Base-by-base conservation (phyloP, 1,284 basidiomycete genomes). In the Polyporus tsugae region DNA sequence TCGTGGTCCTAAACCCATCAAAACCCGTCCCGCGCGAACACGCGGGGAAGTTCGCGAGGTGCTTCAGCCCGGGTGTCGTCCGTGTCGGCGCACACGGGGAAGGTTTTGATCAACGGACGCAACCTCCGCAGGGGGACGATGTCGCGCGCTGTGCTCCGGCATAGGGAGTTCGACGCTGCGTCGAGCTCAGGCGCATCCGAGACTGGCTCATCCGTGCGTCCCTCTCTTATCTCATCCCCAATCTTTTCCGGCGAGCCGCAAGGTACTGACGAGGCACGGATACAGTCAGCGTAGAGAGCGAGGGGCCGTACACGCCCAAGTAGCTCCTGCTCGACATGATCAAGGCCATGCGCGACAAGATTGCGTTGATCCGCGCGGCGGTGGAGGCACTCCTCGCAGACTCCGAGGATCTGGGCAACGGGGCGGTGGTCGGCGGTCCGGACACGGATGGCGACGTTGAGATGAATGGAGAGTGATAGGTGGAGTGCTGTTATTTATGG, bases 181-280 rank as follows among this genome's bases (percentile, higher is more conserved):
- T 98, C 17, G 87, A 95, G 78, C 86, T 99, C 55, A 90, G 91
- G 60, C 86, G 98, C 10, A 91, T 98, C 62, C 85, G 96, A 63
- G 97, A 99, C 83, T 94, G 94, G 82, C 99, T 98, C 80, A 87
- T 99, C 69, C 99, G 96, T 97, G 74, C 70, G 89, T 84, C 25
- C 11, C 13, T 53, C 65, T 10, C 71, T 46, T 10, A n/a, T n/a
- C 42, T n/a, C n/a, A n/a, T n/a, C n/a, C n/a, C n/a, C n/a, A 9
- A 13, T 29, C 19, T 42, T 25, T 19, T 38, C 2, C 36, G 36
- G 29, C n/a, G 5, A n/a, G 6, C 15, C n/a, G 19, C 29, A n/a
- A n/a, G n/a, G 2, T 29, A 17, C 11, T 41, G 59, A 58, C 42
- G 29, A 42, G 39, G 49, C 15, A 38, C 7, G 46, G 2, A 62